phyloP scores from a whole-genome alignment of 768 basidiomycete species.

The Dentipellis sp. region DNA sequence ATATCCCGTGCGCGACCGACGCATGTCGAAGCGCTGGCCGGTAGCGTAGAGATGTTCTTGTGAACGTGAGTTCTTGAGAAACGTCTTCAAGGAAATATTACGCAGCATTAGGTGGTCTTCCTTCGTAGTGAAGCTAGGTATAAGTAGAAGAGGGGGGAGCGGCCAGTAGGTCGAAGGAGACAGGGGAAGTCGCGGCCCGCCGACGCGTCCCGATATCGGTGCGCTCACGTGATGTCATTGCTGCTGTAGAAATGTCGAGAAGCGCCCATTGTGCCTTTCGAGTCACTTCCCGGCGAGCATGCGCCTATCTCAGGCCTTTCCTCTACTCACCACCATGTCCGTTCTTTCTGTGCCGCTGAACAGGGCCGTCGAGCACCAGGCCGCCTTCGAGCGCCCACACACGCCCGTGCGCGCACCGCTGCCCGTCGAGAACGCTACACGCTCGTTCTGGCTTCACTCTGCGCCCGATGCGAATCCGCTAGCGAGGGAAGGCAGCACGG shows the following conservation, averaged over 20 bases:
- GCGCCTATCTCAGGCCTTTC: neutral
- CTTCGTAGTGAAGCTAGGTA: neutral
- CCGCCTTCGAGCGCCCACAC: neutral
- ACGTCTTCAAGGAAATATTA: neutral
- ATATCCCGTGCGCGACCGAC: neutral
- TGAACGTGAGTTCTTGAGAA: neutral
- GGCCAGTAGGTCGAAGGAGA: too few species aligned
- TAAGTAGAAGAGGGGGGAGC: neutral
- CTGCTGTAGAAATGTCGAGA: too few species aligned
- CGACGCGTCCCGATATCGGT: too few species aligned
- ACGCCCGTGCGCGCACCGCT: conserved; percentile 18
- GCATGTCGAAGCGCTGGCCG: neutral
- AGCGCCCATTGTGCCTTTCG: too few species aligned
- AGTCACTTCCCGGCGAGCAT: neutral
- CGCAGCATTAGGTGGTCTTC: neutral
- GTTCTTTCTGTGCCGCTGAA: neutral
- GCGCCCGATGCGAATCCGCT: conserved; percentile 54
- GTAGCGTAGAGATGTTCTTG: neutral
- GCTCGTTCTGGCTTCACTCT: conserved; percentile 64
- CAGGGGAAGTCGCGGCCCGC: too few species aligned
- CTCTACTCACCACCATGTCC: neutral
- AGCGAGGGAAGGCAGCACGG: conserved; percentile 55
- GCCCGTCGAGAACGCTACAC: conserved; percentile 57
- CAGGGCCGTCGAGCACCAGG: neutral
- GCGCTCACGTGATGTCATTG: too few species aligned